These are phyloP conservation scores for Berberis thunbergii DNA, from an alignment of 164 flowering plant genomes.

Conservation along the genomic window DNA sequence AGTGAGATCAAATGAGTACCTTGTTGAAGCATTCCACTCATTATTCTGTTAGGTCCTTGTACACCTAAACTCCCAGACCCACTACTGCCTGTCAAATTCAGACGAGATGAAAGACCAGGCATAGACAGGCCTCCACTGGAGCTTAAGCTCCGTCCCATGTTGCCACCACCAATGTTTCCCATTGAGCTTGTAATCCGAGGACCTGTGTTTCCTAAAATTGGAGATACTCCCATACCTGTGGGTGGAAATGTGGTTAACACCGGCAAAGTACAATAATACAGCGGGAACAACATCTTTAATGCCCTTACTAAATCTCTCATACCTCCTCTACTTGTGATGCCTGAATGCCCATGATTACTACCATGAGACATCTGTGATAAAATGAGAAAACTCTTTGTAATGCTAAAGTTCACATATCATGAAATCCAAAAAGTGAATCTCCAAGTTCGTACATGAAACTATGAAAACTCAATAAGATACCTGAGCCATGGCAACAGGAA, in stretches of 20 bases:
- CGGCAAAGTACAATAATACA: neutral
- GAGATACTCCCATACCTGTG: constrained; percentile 60
- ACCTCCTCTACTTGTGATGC: constrained; percentile 74
- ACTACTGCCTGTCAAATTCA: constrained; percentile 54
- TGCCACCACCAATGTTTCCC: constrained; percentile 76
- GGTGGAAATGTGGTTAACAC: constrained; percentile 45
- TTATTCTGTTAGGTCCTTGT: constrained; percentile 59
- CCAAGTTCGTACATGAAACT: neutral
- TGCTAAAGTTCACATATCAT: neutral
- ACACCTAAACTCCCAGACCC: constrained; percentile 55
- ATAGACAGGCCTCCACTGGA: constrained; percentile 67
- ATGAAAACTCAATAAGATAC: constrained; percentile 18
- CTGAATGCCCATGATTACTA: constrained; percentile 47
- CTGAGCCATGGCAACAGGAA: constrained; percentile 82
- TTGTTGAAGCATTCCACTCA: constrained; percentile 71
- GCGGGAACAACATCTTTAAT: constrained; percentile 37
- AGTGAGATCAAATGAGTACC: constrained; percentile 22
- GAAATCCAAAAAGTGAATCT: neutral
- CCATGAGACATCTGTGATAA: constrained; percentile 54
- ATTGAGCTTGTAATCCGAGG: constrained; percentile 62
- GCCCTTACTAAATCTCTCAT: constrained; percentile 45
- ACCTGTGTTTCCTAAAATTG: constrained; percentile 72
- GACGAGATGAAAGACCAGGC: constrained; percentile 72
- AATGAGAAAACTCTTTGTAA: constrained; percentile 2
- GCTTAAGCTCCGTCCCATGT: constrained; percentile 53